Evolutionary conservation across 148 eudicot species (phyloP).

Genomic region (Gaultheria prostrata): DNA sequence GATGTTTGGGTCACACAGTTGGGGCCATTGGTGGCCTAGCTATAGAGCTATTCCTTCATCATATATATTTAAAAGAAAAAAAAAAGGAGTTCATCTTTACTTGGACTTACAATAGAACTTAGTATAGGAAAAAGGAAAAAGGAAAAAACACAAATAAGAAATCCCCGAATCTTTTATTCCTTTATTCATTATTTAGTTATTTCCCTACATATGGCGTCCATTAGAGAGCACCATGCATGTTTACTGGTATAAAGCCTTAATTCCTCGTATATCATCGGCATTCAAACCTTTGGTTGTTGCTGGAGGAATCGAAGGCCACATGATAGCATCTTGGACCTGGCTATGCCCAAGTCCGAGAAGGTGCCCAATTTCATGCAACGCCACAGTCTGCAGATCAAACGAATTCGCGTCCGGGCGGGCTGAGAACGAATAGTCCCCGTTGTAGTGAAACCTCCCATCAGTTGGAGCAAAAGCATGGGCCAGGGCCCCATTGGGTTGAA

Average conservation of each 20-base stretch:
- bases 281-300: slow-evolving; percentile 17
- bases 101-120: not conserved
- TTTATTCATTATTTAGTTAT: not conserved
- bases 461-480: slow-evolving; percentile 26
- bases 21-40: too few species aligned
- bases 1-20: too few species aligned
- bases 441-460: slow-evolving; percentile 24
- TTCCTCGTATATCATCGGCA: slow-evolving; percentile 27
- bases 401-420: not conserved
- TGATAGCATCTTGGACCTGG: not conserved
- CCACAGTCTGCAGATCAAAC: slow-evolving; percentile 21
- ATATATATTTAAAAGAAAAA: too few species aligned
- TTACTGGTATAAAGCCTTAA: slow-evolving; percentile 17
- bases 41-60: too few species aligned
- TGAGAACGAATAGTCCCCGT: slow-evolving; percentile 19
- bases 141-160: not conserved
- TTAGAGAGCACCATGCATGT: not conserved
- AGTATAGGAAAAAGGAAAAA: too few species aligned
- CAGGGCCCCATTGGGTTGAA: slow-evolving; percentile 1
- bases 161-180: not conserved
- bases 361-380: slow-evolving; percentile 33
- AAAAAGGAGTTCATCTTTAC: too few species aligned
- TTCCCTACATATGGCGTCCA: not conserved
- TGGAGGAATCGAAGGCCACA: not conserved
- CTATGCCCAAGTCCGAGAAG: slow-evolving; percentile 20